Evolutionary conservation across 2,329 filamentous ascomycete species (phyloP), one percentile per base, ranked within the genome.

Genomic region (Cercospora beticola): DNA sequence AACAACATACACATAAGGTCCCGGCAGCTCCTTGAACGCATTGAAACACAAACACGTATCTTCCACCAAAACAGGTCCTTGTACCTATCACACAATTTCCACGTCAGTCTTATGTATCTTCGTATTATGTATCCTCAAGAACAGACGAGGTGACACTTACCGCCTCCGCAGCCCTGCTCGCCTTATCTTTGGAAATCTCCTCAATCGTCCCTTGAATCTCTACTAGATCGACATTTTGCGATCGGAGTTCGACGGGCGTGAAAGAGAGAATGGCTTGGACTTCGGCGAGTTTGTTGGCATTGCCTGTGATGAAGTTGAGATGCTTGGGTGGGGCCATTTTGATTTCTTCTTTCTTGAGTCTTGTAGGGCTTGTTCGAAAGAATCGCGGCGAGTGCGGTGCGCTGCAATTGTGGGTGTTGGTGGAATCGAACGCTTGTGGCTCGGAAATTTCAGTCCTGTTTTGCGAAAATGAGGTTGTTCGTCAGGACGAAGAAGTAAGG

Each of bases 261-360:
- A 87, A 84, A 74, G 90, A 89, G 3, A 99, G 86, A 74, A 99
- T 97, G 18, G 91, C 90, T 80, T 92, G 89, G 73, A 97, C 93
- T 83, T 99, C 95, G 67, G 86, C 83, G 66, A 99, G 86, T 83
- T 99, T 99, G 84, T 97, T 96, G 77, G 90, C 89, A 82, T 99
- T 99, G 81, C 94, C 92, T 1, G 94, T 98, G 78, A 99, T 97
- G 84, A 99, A 99, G 82, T 96, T 94, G 73, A 99, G 83, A 2
- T 59, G 18, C 71, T 84, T 81, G 73, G 84, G 83, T 43, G 74
- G 75, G 18, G 76, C 74, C 75, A 77, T 76, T 59, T 70, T 57
- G 23, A 2, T 31, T 12, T 58, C 12, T 58, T 26, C 14, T 6
- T 18, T 43, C 30, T 43, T 10, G 31, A 58, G 56, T 23, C 14